Percentiles rank a stretch among this genome's conserved stretches.
phyloP scores from a whole-genome alignment of 371 early-diverging fungal species.

The Rhizomucor miehei region DNA sequence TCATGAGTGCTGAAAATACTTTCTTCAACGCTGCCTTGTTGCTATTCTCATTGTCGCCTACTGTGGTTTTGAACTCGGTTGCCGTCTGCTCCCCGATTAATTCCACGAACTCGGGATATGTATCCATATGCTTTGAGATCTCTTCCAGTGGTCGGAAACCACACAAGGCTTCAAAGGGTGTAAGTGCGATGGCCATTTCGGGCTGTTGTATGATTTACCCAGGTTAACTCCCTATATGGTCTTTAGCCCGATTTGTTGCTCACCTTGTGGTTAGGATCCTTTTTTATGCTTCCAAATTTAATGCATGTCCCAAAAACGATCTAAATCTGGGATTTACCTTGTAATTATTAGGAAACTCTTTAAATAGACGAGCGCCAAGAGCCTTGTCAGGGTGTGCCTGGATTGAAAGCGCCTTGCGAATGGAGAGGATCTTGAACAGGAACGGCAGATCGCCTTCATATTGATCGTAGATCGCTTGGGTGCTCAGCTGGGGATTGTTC shows the following conservation, averaged over 20 bases:
- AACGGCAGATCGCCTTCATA: conserved; percentile 89
- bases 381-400: conserved; percentile 97
- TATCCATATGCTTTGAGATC: conserved; percentile 62
- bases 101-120: conserved; percentile 74
- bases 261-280: conserved; percentile 57
- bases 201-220: conserved; percentile 58
- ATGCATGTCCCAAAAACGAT: not conserved
- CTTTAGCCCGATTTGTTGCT: not conserved
- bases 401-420: conserved; percentile 93
- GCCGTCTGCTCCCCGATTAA: conserved; percentile 57
- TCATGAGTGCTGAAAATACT: conserved; percentile 76
- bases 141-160: conserved; percentile 91
- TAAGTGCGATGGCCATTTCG: conserved; percentile 97
- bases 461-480: conserved; percentile 44
- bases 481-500: conserved; percentile 48
- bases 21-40: conserved; percentile 53
- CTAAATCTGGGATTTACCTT: conserved; percentile 42
- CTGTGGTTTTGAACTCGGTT: conserved; percentile 28
- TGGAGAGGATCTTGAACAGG: conserved; percentile 95
- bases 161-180: conserved; percentile 92
- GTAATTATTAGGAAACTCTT: conserved; percentile 76
- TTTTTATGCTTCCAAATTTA: not conserved
- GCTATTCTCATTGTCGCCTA: conserved; percentile 21
- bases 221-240: not conserved
- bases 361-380: conserved; percentile 74